phyloP scores from a whole-genome alignment of 169 alveolate species.

The Babesia bovis region DNA sequence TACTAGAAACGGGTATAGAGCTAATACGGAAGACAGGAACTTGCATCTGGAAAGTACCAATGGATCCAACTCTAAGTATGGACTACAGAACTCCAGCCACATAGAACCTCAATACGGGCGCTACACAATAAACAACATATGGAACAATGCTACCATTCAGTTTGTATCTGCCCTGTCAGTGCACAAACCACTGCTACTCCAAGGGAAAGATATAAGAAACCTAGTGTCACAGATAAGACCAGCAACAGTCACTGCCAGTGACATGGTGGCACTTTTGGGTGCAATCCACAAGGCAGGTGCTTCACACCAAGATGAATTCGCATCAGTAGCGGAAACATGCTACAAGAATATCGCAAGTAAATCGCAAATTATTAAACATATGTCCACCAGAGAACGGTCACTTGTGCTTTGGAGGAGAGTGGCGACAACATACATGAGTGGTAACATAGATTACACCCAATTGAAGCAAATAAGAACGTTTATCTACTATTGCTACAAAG shows the following conservation, averaged over 20 bases:
- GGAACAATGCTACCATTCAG: slow-evolving; percentile 5
- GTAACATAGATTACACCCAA: background rate
- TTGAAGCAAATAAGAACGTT: background rate
- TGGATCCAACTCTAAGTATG: background rate
- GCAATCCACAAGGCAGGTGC: slow-evolving; percentile 36
- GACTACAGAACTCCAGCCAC: background rate
- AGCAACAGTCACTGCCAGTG: background rate
- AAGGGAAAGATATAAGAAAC: background rate
- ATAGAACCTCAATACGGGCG: background rate
- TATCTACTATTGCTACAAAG: slow-evolving; percentile 10
- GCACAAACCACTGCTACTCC: background rate
- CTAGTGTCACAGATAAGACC: slow-evolving; percentile 1
- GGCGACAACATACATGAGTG: slow-evolving; percentile 36
- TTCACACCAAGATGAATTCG: background rate
- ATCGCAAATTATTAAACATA: background rate
- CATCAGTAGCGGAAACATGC: background rate
- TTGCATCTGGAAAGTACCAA: background rate
- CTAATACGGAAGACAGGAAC: background rate
- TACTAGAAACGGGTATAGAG: background rate
- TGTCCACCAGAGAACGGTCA: slow-evolving; percentile 34
- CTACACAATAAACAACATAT: background rate
- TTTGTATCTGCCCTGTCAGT: background rate
- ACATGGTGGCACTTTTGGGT: slow-evolving; percentile 34
- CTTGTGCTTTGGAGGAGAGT: slow-evolving; percentile 39
- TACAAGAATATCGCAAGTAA: background rate